A percentile compares a stretch with the other conserved stretches of the same genome.
Evolutionary conservation across 169 alveolate genomes (phyloP).

Genomic region (Cryptosporidium tyzzeri): DNA sequence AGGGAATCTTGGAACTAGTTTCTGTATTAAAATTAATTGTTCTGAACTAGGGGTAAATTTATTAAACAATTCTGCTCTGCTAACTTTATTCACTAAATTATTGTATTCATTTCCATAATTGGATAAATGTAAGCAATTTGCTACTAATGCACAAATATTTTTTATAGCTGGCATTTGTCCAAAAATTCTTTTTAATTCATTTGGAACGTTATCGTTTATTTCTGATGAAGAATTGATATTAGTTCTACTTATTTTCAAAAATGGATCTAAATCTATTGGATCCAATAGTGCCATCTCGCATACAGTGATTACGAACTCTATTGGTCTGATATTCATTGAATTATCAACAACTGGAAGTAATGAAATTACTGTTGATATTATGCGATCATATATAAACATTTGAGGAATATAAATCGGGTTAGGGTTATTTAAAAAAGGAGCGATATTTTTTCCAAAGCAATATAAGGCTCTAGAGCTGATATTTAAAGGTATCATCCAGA

Average conservation of each 20-base stretch:
- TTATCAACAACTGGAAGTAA: slow-evolving; percentile 49
- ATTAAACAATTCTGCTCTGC: slow-evolving; percentile 23
- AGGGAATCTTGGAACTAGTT: slow-evolving; percentile 67
- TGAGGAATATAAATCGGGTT: slow-evolving; percentile 38
- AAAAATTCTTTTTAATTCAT: slow-evolving; percentile 8
- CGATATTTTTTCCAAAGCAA: slow-evolving; percentile 36
- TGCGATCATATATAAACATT: slow-evolving; percentile 47
- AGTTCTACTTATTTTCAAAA: slow-evolving; percentile 16
- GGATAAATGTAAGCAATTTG: slow-evolving; percentile 20
- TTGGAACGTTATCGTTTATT: not conserved
- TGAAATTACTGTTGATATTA: slow-evolving; percentile 63
- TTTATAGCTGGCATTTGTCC: slow-evolving; percentile 17
- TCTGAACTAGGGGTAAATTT: slow-evolving; percentile 5
- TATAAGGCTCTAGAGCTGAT: slow-evolving; percentile 10
- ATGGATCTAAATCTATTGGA: slow-evolving; percentile 55
- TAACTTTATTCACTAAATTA: not conserved
- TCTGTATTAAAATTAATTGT: slow-evolving; percentile 33
- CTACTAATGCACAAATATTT: slow-evolving; percentile 32
- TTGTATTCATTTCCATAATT: slow-evolving; percentile 11
- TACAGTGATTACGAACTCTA: slow-evolving; percentile 39
- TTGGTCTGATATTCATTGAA: slow-evolving; percentile 34
- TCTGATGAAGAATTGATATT: not conserved
- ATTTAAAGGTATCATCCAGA: slow-evolving; percentile 57
- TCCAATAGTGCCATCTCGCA: slow-evolving; percentile 73
- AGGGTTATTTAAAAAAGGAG: slow-evolving; percentile 32